Conservation (phyloP, 306 rosid genomes). For the Castanea sativa region DNA sequence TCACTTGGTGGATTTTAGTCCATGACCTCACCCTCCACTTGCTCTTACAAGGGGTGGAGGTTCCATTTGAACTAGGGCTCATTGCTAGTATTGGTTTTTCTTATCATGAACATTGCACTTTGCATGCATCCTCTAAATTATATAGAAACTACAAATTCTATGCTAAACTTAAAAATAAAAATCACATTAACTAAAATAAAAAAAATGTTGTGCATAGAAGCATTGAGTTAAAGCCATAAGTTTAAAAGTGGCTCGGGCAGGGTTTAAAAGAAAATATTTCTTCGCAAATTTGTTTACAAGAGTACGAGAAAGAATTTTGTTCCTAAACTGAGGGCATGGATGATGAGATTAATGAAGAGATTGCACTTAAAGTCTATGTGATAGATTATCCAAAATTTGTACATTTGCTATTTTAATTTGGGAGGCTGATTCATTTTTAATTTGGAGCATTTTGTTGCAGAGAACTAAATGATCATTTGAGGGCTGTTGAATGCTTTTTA, state of each 20-base stretch:
- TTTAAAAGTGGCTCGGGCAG: background rate
- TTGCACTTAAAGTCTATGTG: background rate
- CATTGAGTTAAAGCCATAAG: background rate
- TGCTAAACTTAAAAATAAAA: background rate
- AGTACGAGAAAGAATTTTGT: background rate
- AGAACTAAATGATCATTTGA: background rate
- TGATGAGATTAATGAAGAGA: background rate
- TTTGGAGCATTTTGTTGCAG: background rate
- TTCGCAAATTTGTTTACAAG: background rate
- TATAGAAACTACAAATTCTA: background rate
- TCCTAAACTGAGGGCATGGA: background rate
- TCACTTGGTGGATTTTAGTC: no score
- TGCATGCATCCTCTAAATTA: background rate
- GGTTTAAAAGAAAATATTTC: background rate
- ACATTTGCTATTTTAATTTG: background rate
- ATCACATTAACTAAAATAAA: background rate
- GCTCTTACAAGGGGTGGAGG: no score
- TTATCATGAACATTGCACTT: background rate
- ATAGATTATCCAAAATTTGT: background rate
- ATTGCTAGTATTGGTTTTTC: background rate
- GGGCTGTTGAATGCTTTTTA: background rate
- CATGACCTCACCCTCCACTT: no score
- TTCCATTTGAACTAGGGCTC: no score
- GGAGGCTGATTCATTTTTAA: background rate
- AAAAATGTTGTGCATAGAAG: background rate